A percentile compares a stretch with the other conserved stretches of the same genome.
Evolutionary conservation across 2,329 filamentous ascomycete genomes (phyloP).

Genomic region (Coniochaeta hoffmannii): DNA sequence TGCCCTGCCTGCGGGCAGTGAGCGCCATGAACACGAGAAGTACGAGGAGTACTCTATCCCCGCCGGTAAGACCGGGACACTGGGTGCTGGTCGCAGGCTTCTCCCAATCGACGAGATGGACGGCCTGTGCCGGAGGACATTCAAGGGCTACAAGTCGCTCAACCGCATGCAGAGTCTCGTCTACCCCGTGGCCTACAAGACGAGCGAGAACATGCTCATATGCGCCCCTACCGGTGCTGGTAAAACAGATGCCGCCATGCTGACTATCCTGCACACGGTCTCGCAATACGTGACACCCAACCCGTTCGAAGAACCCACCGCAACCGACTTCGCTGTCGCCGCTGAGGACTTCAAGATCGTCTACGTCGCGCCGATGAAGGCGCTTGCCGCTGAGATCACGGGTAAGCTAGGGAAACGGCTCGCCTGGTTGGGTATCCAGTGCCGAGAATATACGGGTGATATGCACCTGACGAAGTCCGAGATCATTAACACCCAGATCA

Average conservation of each 20-base stretch:
- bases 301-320: constrained; percentile 65
- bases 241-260: constrained; percentile 98
- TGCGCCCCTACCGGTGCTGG: constrained; percentile 96
- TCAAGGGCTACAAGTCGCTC: constrained; percentile 85
- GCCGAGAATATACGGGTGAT: constrained; percentile 91
- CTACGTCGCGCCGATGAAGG: constrained; percentile 99
- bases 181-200: constrained; percentile 91
- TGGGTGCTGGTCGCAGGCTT: constrained; percentile 66
- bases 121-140: constrained; percentile 82
- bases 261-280: constrained; percentile 87
- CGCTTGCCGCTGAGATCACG: constrained; percentile 90
- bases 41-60: constrained; percentile 90
- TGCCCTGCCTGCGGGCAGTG: constrained; percentile 68
- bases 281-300: constrained; percentile 77
- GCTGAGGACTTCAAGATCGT: constrained; percentile 94
- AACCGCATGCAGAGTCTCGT: constrained; percentile 98
- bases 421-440: constrained; percentile 87
- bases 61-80: constrained; percentile 67
- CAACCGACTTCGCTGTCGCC: constrained; percentile 74
- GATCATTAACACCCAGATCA: constrained; percentile 93
- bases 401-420: constrained; percentile 88
- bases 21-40: constrained; percentile 61
- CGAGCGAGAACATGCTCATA: constrained; percentile 97
- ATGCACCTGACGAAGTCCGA: constrained; percentile 98
- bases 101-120: constrained; percentile 78